Evolutionary conservation across 768 basidiomycete genomes (phyloP).

Genomic region (Crassisporium funariophilum): DNA sequence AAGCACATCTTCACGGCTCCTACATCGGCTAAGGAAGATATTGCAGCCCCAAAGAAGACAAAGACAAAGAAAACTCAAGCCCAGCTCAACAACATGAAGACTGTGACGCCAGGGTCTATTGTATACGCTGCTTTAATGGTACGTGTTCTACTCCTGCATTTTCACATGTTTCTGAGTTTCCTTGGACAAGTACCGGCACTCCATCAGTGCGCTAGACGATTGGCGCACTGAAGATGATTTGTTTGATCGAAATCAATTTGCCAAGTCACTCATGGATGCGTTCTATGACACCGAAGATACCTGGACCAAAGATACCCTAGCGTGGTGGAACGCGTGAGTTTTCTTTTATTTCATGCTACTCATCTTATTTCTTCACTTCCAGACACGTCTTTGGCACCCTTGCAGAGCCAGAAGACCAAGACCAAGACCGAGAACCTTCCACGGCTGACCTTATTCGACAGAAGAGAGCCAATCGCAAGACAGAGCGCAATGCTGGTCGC

Average conservation of each 20-base stretch:
- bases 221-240: slow-evolving; percentile 8
- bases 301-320: background rate
- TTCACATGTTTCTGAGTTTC: background rate
- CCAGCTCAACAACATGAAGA: slow-evolving; percentile 3
- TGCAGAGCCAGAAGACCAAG: background rate
- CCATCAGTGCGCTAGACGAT: slow-evolving; percentile 5
- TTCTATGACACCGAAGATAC: slow-evolving; percentile 1
- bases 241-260: background rate
- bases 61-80: slow-evolving; percentile 5
- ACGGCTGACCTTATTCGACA: background rate
- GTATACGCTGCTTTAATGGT: slow-evolving; percentile 6
- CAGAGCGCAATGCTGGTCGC: no score
- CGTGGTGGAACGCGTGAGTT: slow-evolving; percentile 6
- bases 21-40: slow-evolving; percentile 1
- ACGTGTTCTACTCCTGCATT: background rate
- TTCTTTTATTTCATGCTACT: background rate
- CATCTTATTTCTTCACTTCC: background rate
- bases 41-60: background rate
- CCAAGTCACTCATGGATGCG: background rate
- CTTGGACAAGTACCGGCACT: slow-evolving; percentile 6
- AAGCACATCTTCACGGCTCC: slow-evolving; percentile 8
- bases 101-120: slow-evolving; percentile 1
- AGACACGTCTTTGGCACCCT: slow-evolving; percentile 3
- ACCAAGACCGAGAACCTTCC: background rate
- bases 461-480: background rate